phyloP scores from a whole-genome alignment of 345 rosid genomes.

The Melaleuca quinquenervia region DNA sequence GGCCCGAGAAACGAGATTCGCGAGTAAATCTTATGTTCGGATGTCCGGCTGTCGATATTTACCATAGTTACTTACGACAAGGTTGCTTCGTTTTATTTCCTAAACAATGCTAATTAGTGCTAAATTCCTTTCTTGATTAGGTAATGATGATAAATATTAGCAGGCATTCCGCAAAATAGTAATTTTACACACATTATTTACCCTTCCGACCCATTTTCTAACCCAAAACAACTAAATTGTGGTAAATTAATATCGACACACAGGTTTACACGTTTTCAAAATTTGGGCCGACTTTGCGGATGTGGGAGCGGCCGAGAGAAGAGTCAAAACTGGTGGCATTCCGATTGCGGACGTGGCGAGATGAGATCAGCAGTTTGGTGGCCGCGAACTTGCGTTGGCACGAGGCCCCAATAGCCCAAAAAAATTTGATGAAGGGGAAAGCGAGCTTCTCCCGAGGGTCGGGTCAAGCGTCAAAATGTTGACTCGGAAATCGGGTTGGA shows the following conservation, averaged over 20 bases:
- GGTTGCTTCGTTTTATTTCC: neutral
- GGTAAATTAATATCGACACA: no score
- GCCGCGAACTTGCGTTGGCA: no score
- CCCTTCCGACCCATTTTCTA: neutral
- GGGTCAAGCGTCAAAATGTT: constrained; percentile 3
- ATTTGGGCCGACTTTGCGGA: neutral
- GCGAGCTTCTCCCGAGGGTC: no score
- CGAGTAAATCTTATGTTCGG: neutral
- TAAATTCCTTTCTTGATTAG: neutral
- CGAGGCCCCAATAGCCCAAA: no score
- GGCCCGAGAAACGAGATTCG: constrained; percentile 44
- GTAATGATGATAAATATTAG: neutral
- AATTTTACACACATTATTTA: neutral
- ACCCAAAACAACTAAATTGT: no score
- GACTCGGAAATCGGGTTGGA: neutral
- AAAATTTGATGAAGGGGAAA: no score
- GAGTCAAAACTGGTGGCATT: no score
- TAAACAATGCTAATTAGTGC: neutral
- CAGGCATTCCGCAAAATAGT: neutral
- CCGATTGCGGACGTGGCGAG: neutral
- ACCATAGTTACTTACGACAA: neutral
- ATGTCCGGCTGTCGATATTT: neutral
- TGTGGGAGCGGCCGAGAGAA: no score
- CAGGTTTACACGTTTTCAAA: no score
- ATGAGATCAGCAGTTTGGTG: neutral